Evolutionary conservation across 495 filamentous ascomycete species (phyloP), one percentile per base, ranked within the genome.

Genomic region (Podospora fimiseda): DNA sequence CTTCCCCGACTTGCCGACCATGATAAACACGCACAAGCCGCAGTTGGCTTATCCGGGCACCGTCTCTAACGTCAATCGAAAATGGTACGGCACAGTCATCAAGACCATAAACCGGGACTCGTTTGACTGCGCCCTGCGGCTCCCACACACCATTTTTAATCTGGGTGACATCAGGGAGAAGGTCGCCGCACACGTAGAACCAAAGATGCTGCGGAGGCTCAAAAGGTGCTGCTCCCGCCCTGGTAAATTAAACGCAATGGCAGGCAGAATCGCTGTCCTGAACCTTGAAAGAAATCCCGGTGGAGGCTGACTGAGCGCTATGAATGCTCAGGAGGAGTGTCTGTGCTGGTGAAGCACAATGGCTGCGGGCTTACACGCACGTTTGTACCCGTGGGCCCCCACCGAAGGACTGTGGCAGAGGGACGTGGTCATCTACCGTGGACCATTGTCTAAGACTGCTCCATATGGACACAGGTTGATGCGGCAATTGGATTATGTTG

Each of bases 301-400:
- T 20, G 82, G 84, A 11, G 79, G 77, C n/a, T 87, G 76, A 75
- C 55, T 73, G 1, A 57, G 57, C 5, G 81, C 81, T 13, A 53
- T 77, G 4, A 60, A 69, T 24, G 82, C 83, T 2, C 84, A 86
- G 60, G 85, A 87, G 61, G 83, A 86, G 64, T 73, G 76, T 1
- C 64, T 87, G n/a, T 86, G 78, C 64, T 83, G 77, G 60, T 79
- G 83, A 38, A 82, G 77, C 53, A 83, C 78, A 3, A 74, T 88
- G 9, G 68, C 58, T 21, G 59, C 67, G 13, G 76, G 75, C 1
- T 73, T 87, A 9, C 70, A 77, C 27, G 52, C 41, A 15, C 15
- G 55, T 0, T 74, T 70, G 51, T 86, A 86, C 51, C 83, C 82
- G 1, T 59, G 82, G 40, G 53, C 59, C 4, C 54, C 60, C 0